Percentiles rank a stretch among this genome's conserved stretches.
Evolutionary conservation across 1,139 yeast genomes (phyloP).

Genomic region (Pichia terricola): DNA sequence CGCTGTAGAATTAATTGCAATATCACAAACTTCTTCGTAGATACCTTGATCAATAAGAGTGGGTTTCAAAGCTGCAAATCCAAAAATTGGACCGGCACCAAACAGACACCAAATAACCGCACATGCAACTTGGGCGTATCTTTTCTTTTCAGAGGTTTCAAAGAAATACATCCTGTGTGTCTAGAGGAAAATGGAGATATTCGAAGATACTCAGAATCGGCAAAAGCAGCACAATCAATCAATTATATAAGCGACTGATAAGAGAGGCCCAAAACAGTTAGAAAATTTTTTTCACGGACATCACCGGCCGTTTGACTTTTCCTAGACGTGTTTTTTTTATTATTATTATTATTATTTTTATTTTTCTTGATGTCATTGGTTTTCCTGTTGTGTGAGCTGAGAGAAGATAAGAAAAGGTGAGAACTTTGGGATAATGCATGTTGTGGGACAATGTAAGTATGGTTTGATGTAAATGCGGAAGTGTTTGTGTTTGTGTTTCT

Average conservation of each 20-base stretch:
- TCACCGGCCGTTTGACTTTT: no score
- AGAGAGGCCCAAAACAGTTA: not conserved
- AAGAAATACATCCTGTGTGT: constrained; percentile 21
- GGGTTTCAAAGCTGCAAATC: constrained; percentile 57
- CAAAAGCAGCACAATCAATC: no score
- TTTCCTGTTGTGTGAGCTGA: no score
- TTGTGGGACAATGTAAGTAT: constrained; percentile 2
- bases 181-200: not conserved
- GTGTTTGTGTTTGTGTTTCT: not conserved
- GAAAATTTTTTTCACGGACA: no score
- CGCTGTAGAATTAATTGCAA: not conserved
- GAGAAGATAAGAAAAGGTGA: no score
- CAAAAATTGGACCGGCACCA: constrained; percentile 59
- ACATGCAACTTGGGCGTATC: constrained; percentile 32
- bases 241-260: not conserved
- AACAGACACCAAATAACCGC: constrained; percentile 52
- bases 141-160: constrained; percentile 18
- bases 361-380: no score
- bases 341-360: no score
- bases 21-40: constrained; percentile 35
- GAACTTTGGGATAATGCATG: not conserved
- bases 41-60: constrained; percentile 42
- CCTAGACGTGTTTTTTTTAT: no score
- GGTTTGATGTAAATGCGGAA: not conserved
- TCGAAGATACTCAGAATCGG: not conserved